Conservation (phyloP, 305 asterid genomes). For the Andrographis paniculata region DNA sequence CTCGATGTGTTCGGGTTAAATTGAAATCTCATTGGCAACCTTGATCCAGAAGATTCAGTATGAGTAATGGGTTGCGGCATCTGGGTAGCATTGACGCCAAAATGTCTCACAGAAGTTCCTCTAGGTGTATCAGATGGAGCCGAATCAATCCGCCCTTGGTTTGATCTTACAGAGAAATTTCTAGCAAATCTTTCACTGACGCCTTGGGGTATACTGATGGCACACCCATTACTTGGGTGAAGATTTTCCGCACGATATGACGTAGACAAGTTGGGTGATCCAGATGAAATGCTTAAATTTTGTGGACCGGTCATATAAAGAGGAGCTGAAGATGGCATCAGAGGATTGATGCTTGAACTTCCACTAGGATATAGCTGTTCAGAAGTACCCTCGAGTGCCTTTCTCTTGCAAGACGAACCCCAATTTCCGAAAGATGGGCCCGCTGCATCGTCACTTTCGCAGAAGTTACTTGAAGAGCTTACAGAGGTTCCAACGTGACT, state of each 20-base stretch:
- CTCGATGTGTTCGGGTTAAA: constrained; percentile 22
- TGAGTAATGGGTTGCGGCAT: constrained; percentile 24
- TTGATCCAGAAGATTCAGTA: constrained; percentile 28
- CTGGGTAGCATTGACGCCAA: constrained; percentile 25
- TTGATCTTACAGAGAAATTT: constrained; percentile 34
- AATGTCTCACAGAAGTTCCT: constrained; percentile 32
- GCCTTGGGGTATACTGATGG: constrained; percentile 25
- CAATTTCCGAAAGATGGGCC: constrained; percentile 38
- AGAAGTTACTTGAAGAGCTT: constrained; percentile 29
- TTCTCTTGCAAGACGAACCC: constrained; percentile 64
- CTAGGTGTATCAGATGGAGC: constrained; percentile 30
- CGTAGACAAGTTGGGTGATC: constrained; percentile 28
- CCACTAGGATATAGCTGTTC: constrained; percentile 47
- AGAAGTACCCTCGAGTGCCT: constrained; percentile 53
- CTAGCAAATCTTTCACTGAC: constrained; percentile 39
- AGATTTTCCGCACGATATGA: constrained; percentile 32
- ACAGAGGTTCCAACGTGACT: constrained; percentile 32
- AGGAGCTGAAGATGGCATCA: constrained; percentile 34
- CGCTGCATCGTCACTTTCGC: constrained; percentile 32
- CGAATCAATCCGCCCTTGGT: constrained; percentile 36
- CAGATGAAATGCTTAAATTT: constrained; percentile 37
- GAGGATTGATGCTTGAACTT: constrained; percentile 49
- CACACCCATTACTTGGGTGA: constrained; percentile 33
- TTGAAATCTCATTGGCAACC: constrained; percentile 32
- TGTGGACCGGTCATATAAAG: constrained; percentile 28